Conservation (phyloP, 768 basidiomycete genomes). For the Mycena rebaudengoi region DNA sequence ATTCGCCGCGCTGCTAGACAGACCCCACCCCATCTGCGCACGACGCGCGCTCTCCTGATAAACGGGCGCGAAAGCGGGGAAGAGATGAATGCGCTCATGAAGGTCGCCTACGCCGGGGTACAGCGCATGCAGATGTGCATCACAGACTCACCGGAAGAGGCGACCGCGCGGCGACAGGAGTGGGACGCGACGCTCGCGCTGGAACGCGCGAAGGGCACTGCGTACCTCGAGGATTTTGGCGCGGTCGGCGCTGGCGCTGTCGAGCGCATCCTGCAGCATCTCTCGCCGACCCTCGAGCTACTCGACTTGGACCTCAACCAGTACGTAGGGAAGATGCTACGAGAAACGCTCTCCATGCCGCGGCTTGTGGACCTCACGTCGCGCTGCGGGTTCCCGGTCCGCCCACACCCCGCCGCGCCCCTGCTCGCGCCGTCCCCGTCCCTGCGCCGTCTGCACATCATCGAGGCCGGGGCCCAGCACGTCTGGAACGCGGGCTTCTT, state of each 20-base stretch:
- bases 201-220: not conserved
- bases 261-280: constrained; percentile 24
- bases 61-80: constrained; percentile 24
- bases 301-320: constrained; percentile 35
- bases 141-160: no score
- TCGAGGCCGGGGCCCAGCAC: constrained; percentile 31
- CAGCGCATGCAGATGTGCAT: no score
- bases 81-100: constrained; percentile 2
- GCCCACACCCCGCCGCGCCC: constrained; percentile 4
- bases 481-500: constrained; percentile 26
- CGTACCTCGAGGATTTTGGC: not conserved
- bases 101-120: not conserved
- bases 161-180: not conserved
- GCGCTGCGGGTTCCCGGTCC: constrained; percentile 37
- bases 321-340: constrained; percentile 25
- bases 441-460: constrained; percentile 32
- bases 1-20: constrained; percentile 33
- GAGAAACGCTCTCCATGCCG: constrained; percentile 34
- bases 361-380: constrained; percentile 35
- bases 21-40: constrained; percentile 30
- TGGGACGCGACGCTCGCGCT: not conserved
- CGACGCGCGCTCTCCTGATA: constrained; percentile 40
- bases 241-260: not conserved
- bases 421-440: constrained; percentile 25
- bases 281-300: constrained; percentile 32